Evolutionary conservation across 495 filamentous ascomycete species (phyloP), one percentile per base, ranked within the genome.

Genomic region (Tuber umbilicatum): DNA sequence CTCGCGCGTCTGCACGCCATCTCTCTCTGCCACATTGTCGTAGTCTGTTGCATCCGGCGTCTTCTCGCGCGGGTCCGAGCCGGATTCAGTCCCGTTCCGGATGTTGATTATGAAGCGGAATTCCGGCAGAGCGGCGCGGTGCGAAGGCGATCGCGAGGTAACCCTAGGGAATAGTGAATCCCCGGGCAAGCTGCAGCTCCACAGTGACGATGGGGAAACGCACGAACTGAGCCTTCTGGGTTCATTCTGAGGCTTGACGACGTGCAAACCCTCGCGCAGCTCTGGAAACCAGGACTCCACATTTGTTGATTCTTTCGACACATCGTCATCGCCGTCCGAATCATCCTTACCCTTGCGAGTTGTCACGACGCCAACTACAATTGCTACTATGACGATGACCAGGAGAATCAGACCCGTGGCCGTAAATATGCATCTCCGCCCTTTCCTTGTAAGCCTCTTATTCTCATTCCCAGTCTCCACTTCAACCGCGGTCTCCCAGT

Each of bases 1-100:
- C 82, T 92, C 91, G 73, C 91, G 84, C 0, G 86, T 85, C 27
- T 84, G 83, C 47, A 90, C 86, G 14, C 84, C 84, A 74, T 99
- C 95, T 21, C 70, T 70, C 16, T 23, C 42, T 2, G 79, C 73
- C 43, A 81, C 21, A 39, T 14, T 71, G 2, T 55, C 60, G 60
- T 82, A 82, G 50, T 79, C 79, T n/a, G 47, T 41, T 23, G 60
- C 70, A 27, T 68, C 47, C 12, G 80, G 73, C 3, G 74, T 60
- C 6, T 42, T 40, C 39, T 69, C 74, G 3, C 69, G 41, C n/a
- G 72, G 45, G 6, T 23, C 40, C 21, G 21, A 6, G 1, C 67
- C 21, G 37, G 14, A 27, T 45, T 37, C 68, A 10, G 64, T 55
- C 19, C 27, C 5, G n/a, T 75, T 73, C 23, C 64, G 75, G 31